A percentile compares a stretch with the other conserved stretches of the same genome.
These are phyloP conservation scores for Magnusiomyces magnusii DNA, from an alignment of 1,139 yeast species.

Conservation along the genomic window DNA sequence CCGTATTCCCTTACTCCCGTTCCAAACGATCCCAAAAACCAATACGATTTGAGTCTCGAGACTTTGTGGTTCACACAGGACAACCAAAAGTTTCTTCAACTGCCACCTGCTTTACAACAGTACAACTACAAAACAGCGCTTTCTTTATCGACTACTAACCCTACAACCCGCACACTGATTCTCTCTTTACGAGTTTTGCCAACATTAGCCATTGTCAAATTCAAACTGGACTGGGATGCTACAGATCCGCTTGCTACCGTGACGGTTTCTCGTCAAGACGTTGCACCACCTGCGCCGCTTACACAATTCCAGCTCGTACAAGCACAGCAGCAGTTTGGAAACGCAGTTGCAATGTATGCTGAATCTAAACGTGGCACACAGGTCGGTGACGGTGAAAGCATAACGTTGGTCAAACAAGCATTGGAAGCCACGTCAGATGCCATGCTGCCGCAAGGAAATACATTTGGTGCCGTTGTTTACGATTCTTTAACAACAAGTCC, in stretches of 20 bases:
- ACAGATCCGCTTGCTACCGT: conserved; percentile 28
- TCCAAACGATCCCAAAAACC: conserved; percentile 10
- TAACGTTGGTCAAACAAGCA: conserved; percentile 68
- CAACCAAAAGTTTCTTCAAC: conserved; percentile 18
- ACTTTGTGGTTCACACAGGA: conserved; percentile 27
- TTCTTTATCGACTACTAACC: conserved; percentile 16
- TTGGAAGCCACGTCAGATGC: conserved; percentile 60
- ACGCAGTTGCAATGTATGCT: conserved; percentile 54
- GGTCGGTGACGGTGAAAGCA: conserved; percentile 70
- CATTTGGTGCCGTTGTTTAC: conserved; percentile 53
- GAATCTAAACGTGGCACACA: conserved; percentile 47
- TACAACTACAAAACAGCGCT: conserved; percentile 21
- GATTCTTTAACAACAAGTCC: conserved; percentile 31
- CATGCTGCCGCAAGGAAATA: conserved; percentile 45
- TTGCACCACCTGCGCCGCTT: conserved; percentile 48
- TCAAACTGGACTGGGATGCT: conserved; percentile 43
- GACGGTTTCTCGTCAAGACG: conserved; percentile 35
- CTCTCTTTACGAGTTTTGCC: conserved; percentile 36
- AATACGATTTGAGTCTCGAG: conserved; percentile 23
- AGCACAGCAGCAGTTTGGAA: conserved; percentile 33
- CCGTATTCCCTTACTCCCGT: conserved; percentile 2
- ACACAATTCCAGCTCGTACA: conserved; percentile 35
- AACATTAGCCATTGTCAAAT: conserved; percentile 46
- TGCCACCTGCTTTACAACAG: conserved; percentile 26
- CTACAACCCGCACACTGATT: conserved; percentile 20